Evolutionary conservation across 1,284 basidiomycete species (phyloP), one percentile per base, ranked within the genome.

Genomic region (Wolfiporia cocos): DNA sequence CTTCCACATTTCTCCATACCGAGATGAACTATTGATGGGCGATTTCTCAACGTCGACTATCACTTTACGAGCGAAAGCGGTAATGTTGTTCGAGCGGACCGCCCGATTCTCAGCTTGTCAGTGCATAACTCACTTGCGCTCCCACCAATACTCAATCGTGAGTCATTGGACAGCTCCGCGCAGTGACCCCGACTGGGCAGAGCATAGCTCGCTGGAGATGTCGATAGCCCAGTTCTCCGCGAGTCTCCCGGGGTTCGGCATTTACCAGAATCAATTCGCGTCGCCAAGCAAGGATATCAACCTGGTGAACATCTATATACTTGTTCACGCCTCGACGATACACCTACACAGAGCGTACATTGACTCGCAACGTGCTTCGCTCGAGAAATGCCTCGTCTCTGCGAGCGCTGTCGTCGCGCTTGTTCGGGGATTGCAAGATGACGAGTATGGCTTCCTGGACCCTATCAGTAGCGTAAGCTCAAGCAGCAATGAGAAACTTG

Each of bases 391-490:
- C 29, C 49, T 68, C n/a, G 59, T 66, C 44, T 68, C 73, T 1
- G 73, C 70, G 4, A 67, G 66, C 44, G 59, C 68, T 3, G 61
- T 75, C 10, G 62, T 69, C 22, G 55, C 63, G 24, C 62, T 76
- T 17, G 64, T 78, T 20, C 65, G 68, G 19, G 64, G 71, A 35
- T 62, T 79, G 14, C 57, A 55, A 41, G 71, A 73, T 17, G 64
- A 56, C 14, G 76, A 78, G 49, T 79, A 73, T 54, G 63, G 66
- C 41, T 69, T 65, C 46, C 54, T 79, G 22, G 74, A 77, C 57
- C 74, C 75, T 12, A 67, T 73, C 37, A 59, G 74, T 19, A 66
- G 67, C 29, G 74, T 76, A 44, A 39, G 51, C 55, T 20, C 14
- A 14, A 12, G 15, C 15, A 33, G 15, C 11, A 12, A 14, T 37